phyloP scores from a whole-genome alignment of 116 monocot genomes.

The Dioscorea cayenensis region DNA sequence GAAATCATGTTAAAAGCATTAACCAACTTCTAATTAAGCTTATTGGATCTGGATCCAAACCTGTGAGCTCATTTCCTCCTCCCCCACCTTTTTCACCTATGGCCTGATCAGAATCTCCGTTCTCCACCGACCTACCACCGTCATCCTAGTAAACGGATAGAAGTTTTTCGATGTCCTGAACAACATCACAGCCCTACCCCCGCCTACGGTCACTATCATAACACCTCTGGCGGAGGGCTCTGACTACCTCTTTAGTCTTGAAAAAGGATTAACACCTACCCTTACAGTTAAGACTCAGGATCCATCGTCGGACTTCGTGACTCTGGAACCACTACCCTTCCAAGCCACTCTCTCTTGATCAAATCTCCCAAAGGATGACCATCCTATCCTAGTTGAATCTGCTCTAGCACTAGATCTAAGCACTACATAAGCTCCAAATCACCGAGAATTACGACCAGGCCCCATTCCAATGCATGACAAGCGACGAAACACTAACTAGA shows the following conservation, averaged over 20 bases:
- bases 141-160: no score
- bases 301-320: neutral
- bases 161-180: conserved; percentile 36
- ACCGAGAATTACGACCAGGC: conserved; percentile 11
- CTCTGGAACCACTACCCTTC: neutral
- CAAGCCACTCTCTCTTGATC: neutral
- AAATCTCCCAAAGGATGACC: conserved; percentile 15
- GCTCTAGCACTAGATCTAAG: conserved; percentile 33
- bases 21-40: no score
- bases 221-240: conserved; percentile 3
- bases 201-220: conserved; percentile 1
- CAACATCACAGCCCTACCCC: conserved; percentile 5
- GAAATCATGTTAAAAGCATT: no score
- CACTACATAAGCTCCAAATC: conserved; percentile 30
- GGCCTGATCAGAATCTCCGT: no score
- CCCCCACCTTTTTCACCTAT: no score
- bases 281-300: conserved; percentile 15
- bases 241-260: conserved; percentile 41
- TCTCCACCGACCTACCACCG: no score
- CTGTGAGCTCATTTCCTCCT: no score
- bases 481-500: conserved; percentile 27
- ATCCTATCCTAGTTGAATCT: conserved; percentile 3
- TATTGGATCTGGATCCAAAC: no score
- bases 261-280: conserved; percentile 26
- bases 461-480: conserved; percentile 10